Percentiles rank a stretch among this genome's conserved stretches.
Conservation (phyloP, 192 early-diverging fungal genomes). For the Chytriomyces sp. region DNA sequence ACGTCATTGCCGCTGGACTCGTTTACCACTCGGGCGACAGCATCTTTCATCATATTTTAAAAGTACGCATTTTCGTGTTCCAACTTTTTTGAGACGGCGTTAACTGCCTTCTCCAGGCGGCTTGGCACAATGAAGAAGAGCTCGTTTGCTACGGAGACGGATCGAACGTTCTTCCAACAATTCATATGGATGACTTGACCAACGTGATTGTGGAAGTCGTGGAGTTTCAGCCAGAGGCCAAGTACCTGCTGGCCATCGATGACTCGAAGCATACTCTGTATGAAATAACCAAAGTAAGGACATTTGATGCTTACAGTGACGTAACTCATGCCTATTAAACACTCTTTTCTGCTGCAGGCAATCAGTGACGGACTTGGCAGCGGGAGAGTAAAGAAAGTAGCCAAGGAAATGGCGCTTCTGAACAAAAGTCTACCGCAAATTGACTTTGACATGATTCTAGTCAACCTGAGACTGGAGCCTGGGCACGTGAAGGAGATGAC, state of each 20-base stretch:
- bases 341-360: slow-evolving; percentile 39
- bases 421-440: slow-evolving; percentile 55
- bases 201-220: slow-evolving; percentile 62
- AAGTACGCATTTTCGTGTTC: slow-evolving; percentile 36
- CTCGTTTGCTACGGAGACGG: slow-evolving; percentile 65
- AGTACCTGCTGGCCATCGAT: slow-evolving; percentile 67
- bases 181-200: slow-evolving; percentile 63
- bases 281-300: slow-evolving; percentile 59
- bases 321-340: neutral
- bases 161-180: slow-evolving; percentile 57
- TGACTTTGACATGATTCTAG: slow-evolving; percentile 62
- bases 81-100: neutral
- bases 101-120: slow-evolving; percentile 40
- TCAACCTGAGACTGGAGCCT: slow-evolving; percentile 62
- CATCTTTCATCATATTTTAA: slow-evolving; percentile 66
- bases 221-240: slow-evolving; percentile 56
- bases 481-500: slow-evolving; percentile 62
- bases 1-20: slow-evolving; percentile 60
- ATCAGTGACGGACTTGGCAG: slow-evolving; percentile 57
- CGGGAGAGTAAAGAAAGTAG: slow-evolving; percentile 56
- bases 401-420: slow-evolving; percentile 61
- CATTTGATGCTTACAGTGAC: neutral
- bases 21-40: slow-evolving; percentile 62
- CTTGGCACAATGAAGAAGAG: slow-evolving; percentile 63
- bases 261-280: slow-evolving; percentile 57